These are phyloP conservation scores for Escallonia herrerae DNA, from an alignment of 129 eudicot species.

Conservation along the genomic window DNA sequence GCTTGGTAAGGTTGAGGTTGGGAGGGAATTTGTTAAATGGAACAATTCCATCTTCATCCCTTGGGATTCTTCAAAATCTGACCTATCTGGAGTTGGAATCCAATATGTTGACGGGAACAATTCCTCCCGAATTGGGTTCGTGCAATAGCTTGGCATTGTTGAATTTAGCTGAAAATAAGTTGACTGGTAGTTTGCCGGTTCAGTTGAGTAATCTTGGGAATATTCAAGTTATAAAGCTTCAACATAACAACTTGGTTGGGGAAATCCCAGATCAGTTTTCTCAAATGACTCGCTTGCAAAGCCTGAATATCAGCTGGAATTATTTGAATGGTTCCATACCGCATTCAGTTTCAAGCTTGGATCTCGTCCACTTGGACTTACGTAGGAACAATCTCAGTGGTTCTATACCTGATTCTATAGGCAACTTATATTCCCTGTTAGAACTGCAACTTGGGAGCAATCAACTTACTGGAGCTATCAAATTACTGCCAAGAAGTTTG, in stretches of 20 bases:
- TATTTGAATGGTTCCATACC: slow-evolving; percentile 59
- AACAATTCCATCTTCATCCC: slow-evolving; percentile 33
- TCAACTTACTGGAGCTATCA: slow-evolving; percentile 44
- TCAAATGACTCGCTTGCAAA: slow-evolving; percentile 26
- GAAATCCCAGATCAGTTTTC: slow-evolving; percentile 46
- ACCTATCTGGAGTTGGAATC: slow-evolving; percentile 56
- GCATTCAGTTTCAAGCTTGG: slow-evolving; percentile 42
- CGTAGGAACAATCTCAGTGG: slow-evolving; percentile 53
- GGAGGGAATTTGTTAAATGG: slow-evolving; percentile 50
- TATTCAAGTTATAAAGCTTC: slow-evolving; percentile 56
- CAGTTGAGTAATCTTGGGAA: slow-evolving; percentile 41
- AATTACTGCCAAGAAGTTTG: slow-evolving; percentile 39
- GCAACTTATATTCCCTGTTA: slow-evolving; percentile 29
- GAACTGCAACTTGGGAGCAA: slow-evolving; percentile 82
- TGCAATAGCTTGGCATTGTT: slow-evolving; percentile 43
- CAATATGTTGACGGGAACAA: slow-evolving; percentile 40
- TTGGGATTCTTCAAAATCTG: slow-evolving; percentile 22
- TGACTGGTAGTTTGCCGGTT: slow-evolving; percentile 43
- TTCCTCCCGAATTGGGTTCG: slow-evolving; percentile 51
- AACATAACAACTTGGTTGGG: slow-evolving; percentile 49
- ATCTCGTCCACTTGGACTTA: slow-evolving; percentile 45
- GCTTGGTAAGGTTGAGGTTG: slow-evolving; percentile 55
- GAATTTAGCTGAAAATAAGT: slow-evolving; percentile 49
- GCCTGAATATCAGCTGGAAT: slow-evolving; percentile 61
- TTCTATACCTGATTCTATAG: slow-evolving; percentile 42